These are phyloP conservation scores for Fragosphaeria purpurea DNA, from an alignment of 2,329 filamentous ascomycete genomes.

Conservation along the genomic window DNA sequence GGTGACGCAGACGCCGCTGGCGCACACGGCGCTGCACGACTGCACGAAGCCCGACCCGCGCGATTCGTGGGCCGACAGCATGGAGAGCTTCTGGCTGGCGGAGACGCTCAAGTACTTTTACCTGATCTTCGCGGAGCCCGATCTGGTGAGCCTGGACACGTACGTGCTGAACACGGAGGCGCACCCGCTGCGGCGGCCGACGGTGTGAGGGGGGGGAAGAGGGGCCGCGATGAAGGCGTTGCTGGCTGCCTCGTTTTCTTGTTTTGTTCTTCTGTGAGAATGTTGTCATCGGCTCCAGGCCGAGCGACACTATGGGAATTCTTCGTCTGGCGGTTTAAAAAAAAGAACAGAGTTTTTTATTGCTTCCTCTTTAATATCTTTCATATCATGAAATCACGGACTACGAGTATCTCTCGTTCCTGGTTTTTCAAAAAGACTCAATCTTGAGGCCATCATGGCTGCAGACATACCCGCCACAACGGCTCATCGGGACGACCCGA, in stretches of 20 bases:
- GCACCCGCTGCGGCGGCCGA: slow-evolving; percentile 27
- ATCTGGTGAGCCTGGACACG: slow-evolving; percentile 56
- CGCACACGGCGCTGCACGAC: slow-evolving; percentile 33
- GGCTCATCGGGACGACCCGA: no score
- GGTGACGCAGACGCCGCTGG: slow-evolving; percentile 33
- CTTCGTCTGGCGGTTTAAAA: no score
- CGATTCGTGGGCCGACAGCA: slow-evolving; percentile 1
- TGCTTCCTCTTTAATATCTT: background rate
- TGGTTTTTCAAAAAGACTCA: no score
- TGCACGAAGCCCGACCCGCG: slow-evolving; percentile 7
- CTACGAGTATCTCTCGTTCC: no score
- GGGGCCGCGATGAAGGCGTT: no score
- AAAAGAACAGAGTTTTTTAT: background rate
- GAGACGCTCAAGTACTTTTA: slow-evolving; percentile 76
- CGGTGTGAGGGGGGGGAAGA: background rate
- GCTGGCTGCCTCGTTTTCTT: background rate
- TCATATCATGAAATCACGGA: no score
- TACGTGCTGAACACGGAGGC: slow-evolving; percentile 56
- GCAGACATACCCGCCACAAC: no score
- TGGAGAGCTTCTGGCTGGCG: slow-evolving; percentile 57
- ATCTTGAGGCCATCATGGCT: no score
- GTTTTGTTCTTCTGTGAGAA: background rate
- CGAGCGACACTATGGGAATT: no score
- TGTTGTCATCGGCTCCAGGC: no score
- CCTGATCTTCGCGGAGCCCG: slow-evolving; percentile 56